A percentile compares a stretch with the other conserved stretches of the same genome.
These are phyloP conservation scores for Phytophthora sansomeana DNA, from an alignment of 352 stramenopile genomes.

Conservation along the genomic window DNA sequence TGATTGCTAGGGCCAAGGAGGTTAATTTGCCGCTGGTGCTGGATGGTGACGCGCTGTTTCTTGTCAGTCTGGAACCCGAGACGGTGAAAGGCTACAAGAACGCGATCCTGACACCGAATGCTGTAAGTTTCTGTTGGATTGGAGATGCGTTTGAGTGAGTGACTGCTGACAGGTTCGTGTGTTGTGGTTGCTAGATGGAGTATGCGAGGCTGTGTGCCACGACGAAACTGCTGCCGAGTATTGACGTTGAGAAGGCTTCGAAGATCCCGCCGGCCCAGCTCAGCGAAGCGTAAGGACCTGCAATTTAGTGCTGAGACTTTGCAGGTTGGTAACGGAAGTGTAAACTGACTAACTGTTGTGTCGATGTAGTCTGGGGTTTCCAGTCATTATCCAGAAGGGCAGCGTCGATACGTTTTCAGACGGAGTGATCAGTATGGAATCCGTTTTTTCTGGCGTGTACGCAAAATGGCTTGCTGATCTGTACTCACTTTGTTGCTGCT, in stretches of 20 bases:
- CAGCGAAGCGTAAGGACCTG: conserved; percentile 62
- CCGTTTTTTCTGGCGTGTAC: neutral
- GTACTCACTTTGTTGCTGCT: conserved; percentile 7
- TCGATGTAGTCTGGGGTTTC: conserved; percentile 64
- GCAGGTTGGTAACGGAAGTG: neutral
- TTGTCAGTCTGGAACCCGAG: conserved; percentile 82
- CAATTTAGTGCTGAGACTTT: neutral
- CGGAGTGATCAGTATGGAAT: conserved; percentile 58
- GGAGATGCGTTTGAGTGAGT: conserved; percentile 11
- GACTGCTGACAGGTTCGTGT: neutral
- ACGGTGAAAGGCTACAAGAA: conserved; percentile 71
- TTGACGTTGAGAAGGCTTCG: conserved; percentile 60
- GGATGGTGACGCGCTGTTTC: conserved; percentile 95
- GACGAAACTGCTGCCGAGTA: conserved; percentile 44
- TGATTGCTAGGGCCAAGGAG: conserved; percentile 77
- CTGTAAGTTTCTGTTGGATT: conserved; percentile 33
- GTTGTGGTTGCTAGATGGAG: conserved; percentile 67
- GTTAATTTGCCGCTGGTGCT: conserved; percentile 90
- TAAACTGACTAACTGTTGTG: conserved; percentile 1
- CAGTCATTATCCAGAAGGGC: conserved; percentile 91
- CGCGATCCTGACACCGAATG: conserved; percentile 96
- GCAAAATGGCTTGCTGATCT: neutral
- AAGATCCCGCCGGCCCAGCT: conserved; percentile 58
- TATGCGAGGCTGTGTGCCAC: conserved; percentile 80
- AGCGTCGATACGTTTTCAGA: conserved; percentile 83